Evolutionary conservation across 208 protist species (phyloP).

Genomic region (Leishmania arabica): DNA sequence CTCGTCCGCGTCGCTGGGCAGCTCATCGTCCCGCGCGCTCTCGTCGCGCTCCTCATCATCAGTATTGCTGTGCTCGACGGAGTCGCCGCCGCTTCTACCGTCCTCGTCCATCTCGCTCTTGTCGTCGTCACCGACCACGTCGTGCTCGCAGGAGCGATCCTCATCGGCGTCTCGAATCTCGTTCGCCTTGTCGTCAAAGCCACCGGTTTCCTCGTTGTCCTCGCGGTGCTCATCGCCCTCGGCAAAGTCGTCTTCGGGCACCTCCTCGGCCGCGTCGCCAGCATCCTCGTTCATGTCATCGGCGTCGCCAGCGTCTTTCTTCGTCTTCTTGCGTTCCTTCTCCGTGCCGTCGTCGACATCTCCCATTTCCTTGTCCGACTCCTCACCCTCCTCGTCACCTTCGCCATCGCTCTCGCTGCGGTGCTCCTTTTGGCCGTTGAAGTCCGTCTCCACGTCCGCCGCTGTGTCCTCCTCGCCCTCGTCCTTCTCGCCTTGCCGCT

Average conservation of each 20-base stretch:
- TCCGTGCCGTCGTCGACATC: conserved; percentile 90
- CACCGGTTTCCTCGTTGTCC: conserved; percentile 77
- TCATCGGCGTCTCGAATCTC: conserved; percentile 79
- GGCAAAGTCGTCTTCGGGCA: conserved; percentile 83
- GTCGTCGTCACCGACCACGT: conserved; percentile 72
- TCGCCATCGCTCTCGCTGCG: conserved; percentile 78
- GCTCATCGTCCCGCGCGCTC: conserved; percentile 39
- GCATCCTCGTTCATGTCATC: conserved; percentile 83
- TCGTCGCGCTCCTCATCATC: conserved; percentile 71
- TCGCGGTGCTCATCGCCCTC: conserved; percentile 44
- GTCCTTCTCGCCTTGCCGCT: conserved; percentile 67
- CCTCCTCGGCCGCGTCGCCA: conserved; percentile 71
- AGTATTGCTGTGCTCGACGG: conserved; percentile 54
- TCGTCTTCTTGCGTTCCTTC: conserved; percentile 77
- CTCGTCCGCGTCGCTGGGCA: conserved; percentile 33
- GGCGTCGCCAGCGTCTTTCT: conserved; percentile 74
- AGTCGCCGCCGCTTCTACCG: conserved; percentile 29
- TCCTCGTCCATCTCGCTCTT: conserved; percentile 46
- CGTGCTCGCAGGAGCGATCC: conserved; percentile 67
- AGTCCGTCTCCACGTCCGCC: conserved; percentile 89
- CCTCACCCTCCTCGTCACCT: conserved; percentile 71
- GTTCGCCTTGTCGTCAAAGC: conserved; percentile 87
- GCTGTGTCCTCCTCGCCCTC: conserved; percentile 89
- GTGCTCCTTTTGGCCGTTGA: conserved; percentile 77
- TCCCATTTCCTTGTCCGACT: conserved; percentile 85